These are phyloP conservation scores for Taphrina pruni DNA, from an alignment of 1,139 yeast species.

Conservation along the genomic window DNA sequence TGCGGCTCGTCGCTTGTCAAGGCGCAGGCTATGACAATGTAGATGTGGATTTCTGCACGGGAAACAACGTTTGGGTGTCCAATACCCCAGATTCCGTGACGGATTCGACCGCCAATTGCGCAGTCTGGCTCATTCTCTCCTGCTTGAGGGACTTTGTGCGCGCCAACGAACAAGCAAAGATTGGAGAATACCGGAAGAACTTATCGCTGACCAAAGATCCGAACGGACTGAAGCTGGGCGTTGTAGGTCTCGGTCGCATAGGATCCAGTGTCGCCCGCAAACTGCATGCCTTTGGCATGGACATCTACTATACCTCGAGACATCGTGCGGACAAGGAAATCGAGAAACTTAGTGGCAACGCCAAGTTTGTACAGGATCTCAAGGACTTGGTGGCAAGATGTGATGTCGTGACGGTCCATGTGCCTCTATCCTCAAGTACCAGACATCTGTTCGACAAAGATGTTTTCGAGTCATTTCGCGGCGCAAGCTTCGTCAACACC, in stretches of 20 bases:
- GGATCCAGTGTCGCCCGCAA: slow-evolving; percentile 75
- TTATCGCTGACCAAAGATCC: not conserved
- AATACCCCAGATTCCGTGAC: slow-evolving; percentile 77
- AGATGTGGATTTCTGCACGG: slow-evolving; percentile 61
- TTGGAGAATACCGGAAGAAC: slow-evolving; percentile 1
- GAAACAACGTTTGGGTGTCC: slow-evolving; percentile 64
- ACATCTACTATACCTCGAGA: slow-evolving; percentile 70
- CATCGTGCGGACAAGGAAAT: slow-evolving; percentile 59
- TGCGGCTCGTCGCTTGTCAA: slow-evolving; percentile 13
- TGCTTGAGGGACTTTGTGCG: slow-evolving; percentile 58
- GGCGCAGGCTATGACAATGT: slow-evolving; percentile 61
- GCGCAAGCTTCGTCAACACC: slow-evolving; percentile 68
- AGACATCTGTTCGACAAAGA: slow-evolving; percentile 63
- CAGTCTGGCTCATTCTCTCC: slow-evolving; percentile 67
- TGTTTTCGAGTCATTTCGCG: slow-evolving; percentile 65
- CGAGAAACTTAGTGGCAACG: slow-evolving; percentile 53
- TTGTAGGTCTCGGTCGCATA: slow-evolving; percentile 82
- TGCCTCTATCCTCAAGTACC: slow-evolving; percentile 66
- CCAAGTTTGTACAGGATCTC: slow-evolving; percentile 59
- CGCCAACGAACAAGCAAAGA: slow-evolving; percentile 1
- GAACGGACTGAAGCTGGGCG: slow-evolving; percentile 54
- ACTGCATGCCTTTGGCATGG: slow-evolving; percentile 67
- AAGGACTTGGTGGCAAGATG: slow-evolving; percentile 63
- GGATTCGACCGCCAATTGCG: slow-evolving; percentile 84
- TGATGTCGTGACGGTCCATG: slow-evolving; percentile 66